Base-by-base conservation (phyloP, 192 early-diverging fungal species). In the Paraglomus occultum region DNA sequence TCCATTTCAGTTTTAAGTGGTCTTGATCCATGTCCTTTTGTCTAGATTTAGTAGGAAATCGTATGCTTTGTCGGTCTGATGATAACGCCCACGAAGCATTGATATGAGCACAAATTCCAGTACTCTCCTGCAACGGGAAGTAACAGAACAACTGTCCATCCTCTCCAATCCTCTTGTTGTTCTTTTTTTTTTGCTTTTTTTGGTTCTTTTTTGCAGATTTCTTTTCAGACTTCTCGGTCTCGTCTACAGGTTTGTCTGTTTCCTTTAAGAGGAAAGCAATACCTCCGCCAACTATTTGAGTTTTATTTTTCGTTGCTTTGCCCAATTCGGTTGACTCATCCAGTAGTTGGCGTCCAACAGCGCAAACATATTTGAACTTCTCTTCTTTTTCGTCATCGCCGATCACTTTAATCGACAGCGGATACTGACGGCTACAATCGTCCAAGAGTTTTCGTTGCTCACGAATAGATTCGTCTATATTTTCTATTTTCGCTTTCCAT, bases 51-150 rank as follows among this genome's bases (percentile, higher is more conserved):
- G 23, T 20, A 23, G 12, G 12, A 15, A 65, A n/a, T 17, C 48
- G 18, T 17, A 65, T 17, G 8, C 63, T 65, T 51, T 14, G 31
- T 31, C 63, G 63, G 9, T 65, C 63, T 20, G 63, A 65, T 40
- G 47, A 8, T 42, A 40, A 39, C 6, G 63, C 63, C 63, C 63
- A 65, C 31, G 63, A 51, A 49, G 45, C 62, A 31, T 20, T 64
- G 38, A 64, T 18, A 48, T 65, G 63, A 65, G 51, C 47, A 38
- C 47, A 38, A 22, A 65, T 40, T 42, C 23, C 15, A 18, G 63
- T 65, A 6, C 6, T 40, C 1, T 65, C 63, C 10, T 46, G 48
- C 6, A 65, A 50, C 40, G 63, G 43, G 49, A 65, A 23, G 18
- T 39, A 50, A 50, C 47, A 65, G 18, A 15, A 51, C 22, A 65